Conservation (phyloP, 2,329 filamentous ascomycete genomes). For the Xylariaceae sp. region DNA sequence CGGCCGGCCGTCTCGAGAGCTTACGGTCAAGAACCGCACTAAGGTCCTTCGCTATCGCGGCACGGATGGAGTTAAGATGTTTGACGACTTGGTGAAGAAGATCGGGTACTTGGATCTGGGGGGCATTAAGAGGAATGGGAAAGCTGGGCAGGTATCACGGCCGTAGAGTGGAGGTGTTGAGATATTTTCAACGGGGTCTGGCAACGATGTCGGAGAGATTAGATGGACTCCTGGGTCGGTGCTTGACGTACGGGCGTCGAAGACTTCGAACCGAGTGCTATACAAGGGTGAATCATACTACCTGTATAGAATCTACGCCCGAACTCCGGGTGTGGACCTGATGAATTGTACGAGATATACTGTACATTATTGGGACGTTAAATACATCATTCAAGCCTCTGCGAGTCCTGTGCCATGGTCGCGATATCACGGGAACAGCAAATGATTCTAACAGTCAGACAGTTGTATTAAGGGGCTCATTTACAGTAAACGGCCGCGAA, state of each 20-base stretch:
- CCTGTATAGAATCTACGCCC: slow-evolving; percentile 16
- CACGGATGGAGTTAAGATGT: slow-evolving; percentile 55
- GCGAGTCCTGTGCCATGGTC: neutral
- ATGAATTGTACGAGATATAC: slow-evolving; percentile 31
- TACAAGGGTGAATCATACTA: slow-evolving; percentile 17
- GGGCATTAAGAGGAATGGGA: slow-evolving; percentile 27
- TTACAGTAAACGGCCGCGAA: neutral
- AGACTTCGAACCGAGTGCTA: slow-evolving; percentile 33
- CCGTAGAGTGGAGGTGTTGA: no score
- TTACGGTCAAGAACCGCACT: slow-evolving; percentile 72
- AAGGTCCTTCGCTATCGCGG: slow-evolving; percentile 78
- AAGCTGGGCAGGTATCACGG: neutral
- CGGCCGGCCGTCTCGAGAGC: slow-evolving; percentile 57
- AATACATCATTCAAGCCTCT: neutral
- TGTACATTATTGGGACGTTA: slow-evolving; percentile 18
- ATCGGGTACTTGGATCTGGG: slow-evolving; percentile 36
- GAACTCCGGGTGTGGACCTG: slow-evolving; percentile 25
- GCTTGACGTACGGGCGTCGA: slow-evolving; percentile 11
- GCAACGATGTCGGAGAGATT: neutral
- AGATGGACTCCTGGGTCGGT: neutral
- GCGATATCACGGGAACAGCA: neutral
- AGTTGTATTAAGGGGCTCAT: neutral
- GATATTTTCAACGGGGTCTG: neutral
- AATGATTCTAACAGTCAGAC: neutral
- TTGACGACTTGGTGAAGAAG: slow-evolving; percentile 60